Evolutionary conservation across 768 basidiomycete genomes (phyloP), one percentile per base, ranked within the genome.

Genomic region (Kwoniella newhampshirensis): DNA sequence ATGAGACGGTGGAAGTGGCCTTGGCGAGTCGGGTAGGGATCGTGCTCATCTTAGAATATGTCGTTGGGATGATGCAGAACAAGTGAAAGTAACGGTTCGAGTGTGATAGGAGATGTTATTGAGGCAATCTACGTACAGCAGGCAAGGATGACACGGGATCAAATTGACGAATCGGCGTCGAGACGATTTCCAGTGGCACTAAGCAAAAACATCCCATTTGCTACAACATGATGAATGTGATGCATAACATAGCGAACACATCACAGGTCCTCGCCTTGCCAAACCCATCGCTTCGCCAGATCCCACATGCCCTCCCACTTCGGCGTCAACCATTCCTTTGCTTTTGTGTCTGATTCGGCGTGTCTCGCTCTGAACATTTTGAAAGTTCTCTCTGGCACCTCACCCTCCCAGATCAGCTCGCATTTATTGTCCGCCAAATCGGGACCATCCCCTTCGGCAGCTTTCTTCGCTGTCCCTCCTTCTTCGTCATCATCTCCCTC

Each of bases 261-360:
- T 46, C 55, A 67, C 12, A 62, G 54, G 26, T 74, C 75, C 32
- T 71, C 71, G 2, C 69, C 70, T 28, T 60, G 47, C 75, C 75
- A 76, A 13, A 67, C 60, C 68, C 69, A 75, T 58, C 88, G 87
- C 84, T 92, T 96, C 26, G 91, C 86, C 76, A 89, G 83, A 75
- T 97, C 94, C 93, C 93, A 98, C 74, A 91, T 88, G 0, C 90
- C 89, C 45, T 86, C 86, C 76, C 91, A 75, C 81, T 86, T 91
- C 57, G 84, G 82, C 1, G 93, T 93, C 25, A 98, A 80, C 47
- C 84, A 81, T 64, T 96, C 93, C 77, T 88, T 89, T 12, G 91
- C 94, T 35, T 85, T 81, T 21, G 82, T 78, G 74, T 99, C 96
- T 43, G 67, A 63, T 42, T 79, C 79, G 41, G 73, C 74, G 51